Evolutionary conservation across 1,284 basidiomycete genomes (phyloP), one percentile per base, ranked within the genome.

Genomic region (Abortiporus biennis): DNA sequence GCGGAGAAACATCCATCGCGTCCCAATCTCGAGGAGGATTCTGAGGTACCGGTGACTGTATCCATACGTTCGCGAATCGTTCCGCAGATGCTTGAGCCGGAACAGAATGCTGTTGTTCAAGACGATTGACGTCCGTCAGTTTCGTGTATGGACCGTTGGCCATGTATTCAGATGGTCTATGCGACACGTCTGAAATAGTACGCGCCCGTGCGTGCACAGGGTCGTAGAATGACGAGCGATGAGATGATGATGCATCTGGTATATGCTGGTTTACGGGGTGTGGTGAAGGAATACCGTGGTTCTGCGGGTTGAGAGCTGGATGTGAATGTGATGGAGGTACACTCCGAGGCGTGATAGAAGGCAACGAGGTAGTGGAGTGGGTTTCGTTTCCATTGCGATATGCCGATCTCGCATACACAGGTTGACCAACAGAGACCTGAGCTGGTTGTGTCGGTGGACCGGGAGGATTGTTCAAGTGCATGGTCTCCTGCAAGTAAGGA

Each of bases 401-500:
- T n/a, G n/a, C n/a, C 54, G 62, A 35, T 44, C 53, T 45, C 49
- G 36, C 54, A 50, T 34, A 52, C 46, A 37, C 46, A 41, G 47
- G 55, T 59, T 63, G 63, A n/a, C 60, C 63, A 38, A 57, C 46
- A 31, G 43, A 36, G 21, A 34, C 38, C 17, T 42, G 48, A 33
- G 45, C 47, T 37, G 20, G 54, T 47, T 36, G 58, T 42, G 58
- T 48, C 22, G 61, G 67, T 43, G 78, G 77, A 40, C 79, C 70
- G 22, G 84, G 85, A 19, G 86, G 80, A 49, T 78, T 70, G 53
- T 83, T 83, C 32, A 76, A 71, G 19, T 76, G 84, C 64, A 62
- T 77, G 47, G 69, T 81, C 62, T 87, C 84, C 45, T 73, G 71
- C 49, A 97, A 81, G 69, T 97, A 99, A 13, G 80, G 73, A 64